phyloP scores from a whole-genome alignment of 2,329 filamentous ascomycete genomes.

The Gliomastix tumulicola region DNA sequence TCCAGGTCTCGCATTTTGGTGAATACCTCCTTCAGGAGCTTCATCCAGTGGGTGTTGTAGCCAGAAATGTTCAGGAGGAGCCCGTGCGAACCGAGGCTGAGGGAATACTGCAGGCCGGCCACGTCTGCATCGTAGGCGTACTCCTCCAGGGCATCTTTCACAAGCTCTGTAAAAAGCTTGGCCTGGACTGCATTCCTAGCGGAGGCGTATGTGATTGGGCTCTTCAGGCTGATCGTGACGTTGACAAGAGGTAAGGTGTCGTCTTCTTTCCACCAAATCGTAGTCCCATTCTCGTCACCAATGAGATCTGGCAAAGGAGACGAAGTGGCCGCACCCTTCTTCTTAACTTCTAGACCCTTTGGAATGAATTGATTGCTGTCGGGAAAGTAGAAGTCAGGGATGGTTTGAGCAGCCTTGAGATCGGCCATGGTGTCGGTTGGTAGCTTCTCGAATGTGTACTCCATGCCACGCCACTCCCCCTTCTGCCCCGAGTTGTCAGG shows the following conservation, averaged over 20 bases:
- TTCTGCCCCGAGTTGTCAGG: constrained; percentile 80
- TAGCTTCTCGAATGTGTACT: constrained; percentile 80
- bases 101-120: constrained; percentile 76
- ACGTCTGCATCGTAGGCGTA: constrained; percentile 96
- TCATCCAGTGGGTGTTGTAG: constrained; percentile 93
- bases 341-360: constrained; percentile 86
- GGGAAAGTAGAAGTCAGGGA: constrained; percentile 72
- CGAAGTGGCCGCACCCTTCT: constrained; percentile 77
- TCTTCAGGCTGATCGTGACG: constrained; percentile 72
- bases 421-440: constrained; percentile 67
- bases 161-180: constrained; percentile 74
- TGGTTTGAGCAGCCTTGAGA: constrained; percentile 58
- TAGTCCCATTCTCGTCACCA: constrained; percentile 71
- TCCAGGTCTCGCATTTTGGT: constrained; percentile 77
- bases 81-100: constrained; percentile 66
- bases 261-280: constrained; percentile 97
- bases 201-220: constrained; percentile 70
- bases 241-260: constrained; percentile 94
- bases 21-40: constrained; percentile 84
- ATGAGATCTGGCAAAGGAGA: constrained; percentile 71
- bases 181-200: constrained; percentile 74
- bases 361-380: constrained; percentile 96
- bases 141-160: constrained; percentile 82
- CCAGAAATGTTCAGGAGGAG: constrained; percentile 75
- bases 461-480: constrained; percentile 97